These are phyloP conservation scores for Balansia obtecta DNA, from an alignment of 2,329 filamentous ascomycete species.

Conservation along the genomic window DNA sequence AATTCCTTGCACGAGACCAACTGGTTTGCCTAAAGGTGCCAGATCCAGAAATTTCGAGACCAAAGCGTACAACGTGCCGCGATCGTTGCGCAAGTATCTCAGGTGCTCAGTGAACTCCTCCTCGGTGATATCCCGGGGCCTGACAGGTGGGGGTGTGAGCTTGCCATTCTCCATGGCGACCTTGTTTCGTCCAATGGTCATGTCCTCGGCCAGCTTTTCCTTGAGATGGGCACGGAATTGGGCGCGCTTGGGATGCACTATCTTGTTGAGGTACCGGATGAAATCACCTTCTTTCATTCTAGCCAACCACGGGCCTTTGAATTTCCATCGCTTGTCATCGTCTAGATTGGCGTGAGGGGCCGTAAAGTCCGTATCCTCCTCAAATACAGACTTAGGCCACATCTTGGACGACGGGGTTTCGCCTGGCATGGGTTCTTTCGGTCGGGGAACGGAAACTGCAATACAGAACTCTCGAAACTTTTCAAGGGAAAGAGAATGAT, in stretches of 20 bases:
- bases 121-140: conserved; percentile 31
- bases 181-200: conserved; percentile 25
- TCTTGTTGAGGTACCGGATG: conserved; percentile 38
- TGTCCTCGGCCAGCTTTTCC: conserved; percentile 32
- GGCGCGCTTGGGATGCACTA: conserved; percentile 37
- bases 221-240: conserved; percentile 45
- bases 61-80: conserved; percentile 35
- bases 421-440: conserved; percentile 8
- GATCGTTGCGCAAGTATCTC: conserved; percentile 38
- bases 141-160: conserved; percentile 15
- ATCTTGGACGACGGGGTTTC: conserved; percentile 9
- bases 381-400: conserved; percentile 43
- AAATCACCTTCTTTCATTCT: conserved; percentile 50
- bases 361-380: conserved; percentile 44
- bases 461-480: conserved; percentile 81
- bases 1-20: conserved; percentile 16
- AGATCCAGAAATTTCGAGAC: conserved; percentile 52
- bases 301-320: conserved; percentile 53
- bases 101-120: conserved; percentile 39
- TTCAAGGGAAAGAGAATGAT: conserved; percentile 66
- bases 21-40: conserved; percentile 32
- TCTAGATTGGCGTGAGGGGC: conserved; percentile 22
- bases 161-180: conserved; percentile 27
- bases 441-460: conserved; percentile 46
- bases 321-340: conserved; percentile 49